These are phyloP conservation scores for Geranium rotundifolium DNA, from an alignment of 345 rosid species.

Conservation along the genomic window DNA sequence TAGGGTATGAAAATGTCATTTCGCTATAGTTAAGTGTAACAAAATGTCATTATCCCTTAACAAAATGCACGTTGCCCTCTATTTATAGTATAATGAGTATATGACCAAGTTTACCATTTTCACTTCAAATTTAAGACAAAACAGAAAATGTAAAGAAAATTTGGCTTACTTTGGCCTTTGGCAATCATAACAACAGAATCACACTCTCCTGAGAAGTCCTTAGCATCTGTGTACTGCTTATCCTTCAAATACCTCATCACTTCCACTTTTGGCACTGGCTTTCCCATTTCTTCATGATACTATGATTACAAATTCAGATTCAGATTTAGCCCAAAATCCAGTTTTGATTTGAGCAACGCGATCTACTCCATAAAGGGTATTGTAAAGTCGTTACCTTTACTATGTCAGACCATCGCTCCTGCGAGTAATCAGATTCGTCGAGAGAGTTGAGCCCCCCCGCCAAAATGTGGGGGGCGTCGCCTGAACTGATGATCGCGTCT, in stretches of 20 bases:
- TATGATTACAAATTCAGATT: constrained; percentile 7
- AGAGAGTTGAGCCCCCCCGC: constrained; percentile 85
- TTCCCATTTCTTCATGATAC: constrained; percentile 92
- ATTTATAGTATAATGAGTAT: too few relatives aligned
- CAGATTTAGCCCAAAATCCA: too few relatives aligned
- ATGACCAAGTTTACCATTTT: too few relatives aligned
- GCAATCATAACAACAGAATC: constrained; percentile 85
- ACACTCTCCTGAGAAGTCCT: constrained; percentile 86
- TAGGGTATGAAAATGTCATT: too few relatives aligned
- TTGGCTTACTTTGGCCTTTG: constrained; percentile 78
- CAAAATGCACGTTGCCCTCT: too few relatives aligned
- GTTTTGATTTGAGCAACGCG: too few relatives aligned
- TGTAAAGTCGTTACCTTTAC: constrained; percentile 79
- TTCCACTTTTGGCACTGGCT: constrained; percentile 76
- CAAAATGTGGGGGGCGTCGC: constrained; percentile 55
- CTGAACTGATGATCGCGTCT: constrained; percentile 51
- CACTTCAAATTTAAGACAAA: background rate
- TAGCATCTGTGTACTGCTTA: constrained; percentile 67
- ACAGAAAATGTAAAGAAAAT: too few relatives aligned
- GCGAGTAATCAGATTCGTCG: constrained; percentile 69
- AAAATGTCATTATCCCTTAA: too few relatives aligned
- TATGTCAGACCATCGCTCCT: constrained; percentile 78
- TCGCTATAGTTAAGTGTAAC: too few relatives aligned
- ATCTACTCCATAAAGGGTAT: too few relatives aligned
- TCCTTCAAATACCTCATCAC: constrained; percentile 77